Conservation (phyloP, 441 rosid genomes). For the Hura crepitans region DNA sequence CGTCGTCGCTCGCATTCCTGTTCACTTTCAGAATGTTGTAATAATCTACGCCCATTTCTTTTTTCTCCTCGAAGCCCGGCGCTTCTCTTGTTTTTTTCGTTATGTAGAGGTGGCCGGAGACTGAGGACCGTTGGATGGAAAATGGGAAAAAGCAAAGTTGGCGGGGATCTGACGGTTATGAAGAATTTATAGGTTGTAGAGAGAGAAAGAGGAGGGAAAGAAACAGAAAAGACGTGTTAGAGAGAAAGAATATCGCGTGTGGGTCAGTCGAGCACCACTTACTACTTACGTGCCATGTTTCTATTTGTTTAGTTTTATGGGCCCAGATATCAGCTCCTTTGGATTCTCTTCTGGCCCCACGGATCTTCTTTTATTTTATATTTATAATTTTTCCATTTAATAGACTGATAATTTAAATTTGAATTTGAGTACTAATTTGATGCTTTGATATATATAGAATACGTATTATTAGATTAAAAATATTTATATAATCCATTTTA, state of each 20-base stretch:
- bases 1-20: slow-evolving; percentile 74
- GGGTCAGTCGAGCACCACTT: neutral
- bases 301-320: neutral
- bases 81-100: neutral
- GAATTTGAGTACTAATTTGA: no score
- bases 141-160: neutral
- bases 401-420: no score
- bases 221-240: neutral
- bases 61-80: no score
- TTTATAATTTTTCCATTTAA: no score
- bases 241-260: neutral
- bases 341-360: slow-evolving; percentile 3
- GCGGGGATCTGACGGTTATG: slow-evolving; percentile 28
- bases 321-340: neutral
- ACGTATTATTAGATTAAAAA: no score
- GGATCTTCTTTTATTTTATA: neutral
- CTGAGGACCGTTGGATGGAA: slow-evolving; percentile 21
- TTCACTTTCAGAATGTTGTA: slow-evolving; percentile 86
- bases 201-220: neutral
- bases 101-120: slow-evolving; percentile 12
- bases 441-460: no score
- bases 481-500: no score
- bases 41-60: slow-evolving; percentile 56
- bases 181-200: neutral
- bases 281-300: neutral